Evolutionary conservation across 2,329 filamentous ascomycete species (phyloP), one percentile per base, ranked within the genome.

Genomic region (Lecanicillium sp.): DNA sequence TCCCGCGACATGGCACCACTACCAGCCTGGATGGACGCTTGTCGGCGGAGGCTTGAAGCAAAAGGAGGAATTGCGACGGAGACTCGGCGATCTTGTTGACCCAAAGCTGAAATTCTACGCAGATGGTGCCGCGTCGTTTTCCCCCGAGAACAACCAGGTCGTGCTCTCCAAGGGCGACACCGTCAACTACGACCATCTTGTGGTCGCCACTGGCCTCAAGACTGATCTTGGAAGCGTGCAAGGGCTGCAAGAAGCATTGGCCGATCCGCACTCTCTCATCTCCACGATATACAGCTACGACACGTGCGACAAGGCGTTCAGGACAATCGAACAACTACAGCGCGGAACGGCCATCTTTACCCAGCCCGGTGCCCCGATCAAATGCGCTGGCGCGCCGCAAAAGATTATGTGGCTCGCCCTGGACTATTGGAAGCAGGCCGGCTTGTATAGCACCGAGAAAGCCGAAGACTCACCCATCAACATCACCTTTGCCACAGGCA

Each of bases 21-120:
- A 82, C 53, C 79, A 83, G 55, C 77, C 79, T 1, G 79, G 79
- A 38, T 83, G 78, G 78, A 83, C 80, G 2, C 64, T 83, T 1
- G 79, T 83, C 3, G 79, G 78, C 31, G 78, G 74, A 29, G 79
- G 79, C 4, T 64, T 83, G 29, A 82, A 82, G 57, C 69, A 63
- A 33, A 78, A 77, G 51, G 63, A 79, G 45, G 68, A 79, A 17
- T 58, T 83, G 40, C 67, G 69, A 33, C 57, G 60, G 40, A 70
- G 70, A 1, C 52, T 81, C 29, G 49, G 60, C 4, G 59, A 58
- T 34, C 52, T 83, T 35, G 56, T 83, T 7, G 69, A 80, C 47
- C 55, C 71, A n/a, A 77, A 77, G 50, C 56, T 83, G 44, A 73
- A 73, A 49, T 68, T 79, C 48, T 83, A 83, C 62, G 64, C 68